These are phyloP conservation scores for Diplodia corticola DNA, from an alignment of 2,329 filamentous ascomycete genomes.

Conservation along the genomic window DNA sequence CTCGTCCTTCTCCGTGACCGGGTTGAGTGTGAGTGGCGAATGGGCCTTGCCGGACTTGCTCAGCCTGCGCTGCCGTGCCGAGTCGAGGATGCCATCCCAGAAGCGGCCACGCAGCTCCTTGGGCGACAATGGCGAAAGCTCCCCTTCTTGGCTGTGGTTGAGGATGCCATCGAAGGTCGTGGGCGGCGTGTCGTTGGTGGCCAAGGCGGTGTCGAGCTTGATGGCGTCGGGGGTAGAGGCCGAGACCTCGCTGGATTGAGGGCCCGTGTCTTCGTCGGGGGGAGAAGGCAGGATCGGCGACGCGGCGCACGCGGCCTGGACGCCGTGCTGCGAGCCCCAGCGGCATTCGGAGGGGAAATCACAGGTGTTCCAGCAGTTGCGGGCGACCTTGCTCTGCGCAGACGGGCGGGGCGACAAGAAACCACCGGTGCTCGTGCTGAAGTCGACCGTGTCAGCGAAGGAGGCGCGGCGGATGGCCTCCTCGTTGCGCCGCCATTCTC, in stretches of 20 bases:
- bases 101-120: constrained; percentile 29
- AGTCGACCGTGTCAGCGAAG: constrained; percentile 26
- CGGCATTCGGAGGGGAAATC: constrained; percentile 51
- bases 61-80: constrained; percentile 31
- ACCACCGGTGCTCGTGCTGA: background rate
- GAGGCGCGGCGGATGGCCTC: constrained; percentile 27
- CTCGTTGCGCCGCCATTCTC: constrained; percentile 43
- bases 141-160: constrained; percentile 23
- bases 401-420: too few species aligned
- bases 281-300: background rate
- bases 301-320: background rate
- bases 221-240: background rate
- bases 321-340: constrained; percentile 32
- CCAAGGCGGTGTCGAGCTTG: background rate
- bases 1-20: constrained; percentile 22
- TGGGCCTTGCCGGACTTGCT: background rate
- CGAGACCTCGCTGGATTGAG: background rate
- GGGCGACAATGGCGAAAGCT: constrained; percentile 23
- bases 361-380: constrained; percentile 48
- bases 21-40: constrained; percentile 28
- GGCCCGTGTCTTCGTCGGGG: background rate
- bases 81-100: constrained; percentile 32
- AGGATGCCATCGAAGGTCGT: constrained; percentile 28
- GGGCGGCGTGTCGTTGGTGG: background rate
- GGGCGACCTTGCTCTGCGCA: constrained; percentile 25